These are phyloP conservation scores for Microbotryum silenes-acaulis DNA, from an alignment of 1,284 basidiomycete species.

Conservation along the genomic window DNA sequence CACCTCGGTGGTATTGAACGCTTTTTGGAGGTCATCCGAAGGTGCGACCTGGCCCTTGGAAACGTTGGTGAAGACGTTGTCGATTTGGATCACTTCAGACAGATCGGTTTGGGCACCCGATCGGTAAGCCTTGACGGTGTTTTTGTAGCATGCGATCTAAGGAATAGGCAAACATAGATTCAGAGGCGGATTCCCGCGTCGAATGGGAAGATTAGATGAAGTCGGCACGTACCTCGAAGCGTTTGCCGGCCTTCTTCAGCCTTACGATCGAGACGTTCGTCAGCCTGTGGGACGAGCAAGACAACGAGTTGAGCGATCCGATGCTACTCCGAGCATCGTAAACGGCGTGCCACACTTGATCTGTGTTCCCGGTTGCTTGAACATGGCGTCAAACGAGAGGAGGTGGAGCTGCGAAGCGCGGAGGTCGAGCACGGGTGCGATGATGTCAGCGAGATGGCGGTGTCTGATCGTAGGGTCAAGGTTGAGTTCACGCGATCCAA, in stretches of 20 bases:
- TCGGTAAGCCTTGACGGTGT: constrained; percentile 95
- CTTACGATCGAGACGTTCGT: constrained; percentile 96
- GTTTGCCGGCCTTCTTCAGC: constrained; percentile 91
- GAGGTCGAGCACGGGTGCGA: too few relatives aligned
- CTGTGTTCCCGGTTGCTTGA: constrained; percentile 72
- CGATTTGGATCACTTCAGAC: constrained; percentile 94
- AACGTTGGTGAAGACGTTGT: constrained; percentile 91
- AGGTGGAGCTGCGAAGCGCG: constrained; percentile 4
- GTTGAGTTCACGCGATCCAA: not conserved
- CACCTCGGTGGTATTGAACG: constrained; percentile 70
- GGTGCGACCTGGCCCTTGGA: constrained; percentile 93
- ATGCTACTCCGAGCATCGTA: constrained; percentile 4
- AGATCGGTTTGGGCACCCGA: constrained; percentile 88
- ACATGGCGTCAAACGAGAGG: constrained; percentile 37
- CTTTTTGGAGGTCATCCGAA: constrained; percentile 79
- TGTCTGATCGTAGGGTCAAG: not conserved
- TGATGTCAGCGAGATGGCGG: not conserved
- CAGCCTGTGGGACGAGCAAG: constrained; percentile 49
- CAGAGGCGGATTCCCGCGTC: not conserved
- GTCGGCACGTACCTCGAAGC: constrained; percentile 68
- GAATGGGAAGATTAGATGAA: not conserved
- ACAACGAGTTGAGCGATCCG: not conserved
- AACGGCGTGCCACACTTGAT: constrained; percentile 55
- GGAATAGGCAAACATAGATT: not conserved
- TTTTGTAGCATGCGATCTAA: constrained; percentile 97